phyloP scores from a whole-genome alignment of 1,284 basidiomycete genomes.

The Heterobasidion annosum region DNA sequence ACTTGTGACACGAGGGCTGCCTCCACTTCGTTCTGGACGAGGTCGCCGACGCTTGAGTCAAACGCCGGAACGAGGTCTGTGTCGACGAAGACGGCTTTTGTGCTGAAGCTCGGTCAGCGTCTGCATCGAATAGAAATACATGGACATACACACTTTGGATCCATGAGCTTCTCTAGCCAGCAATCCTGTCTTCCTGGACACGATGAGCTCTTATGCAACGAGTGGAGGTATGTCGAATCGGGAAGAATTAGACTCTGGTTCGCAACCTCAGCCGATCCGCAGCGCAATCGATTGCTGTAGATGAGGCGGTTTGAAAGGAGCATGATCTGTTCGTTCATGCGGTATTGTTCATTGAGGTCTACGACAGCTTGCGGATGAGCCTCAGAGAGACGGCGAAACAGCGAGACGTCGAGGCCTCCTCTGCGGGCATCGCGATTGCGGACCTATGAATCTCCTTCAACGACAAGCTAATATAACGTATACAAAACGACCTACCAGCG shows the following conservation, averaged over 20 bases:
- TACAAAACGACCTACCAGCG: slow-evolving; percentile 49
- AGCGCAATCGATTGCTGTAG: slow-evolving; percentile 72
- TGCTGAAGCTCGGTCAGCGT: slow-evolving; percentile 31
- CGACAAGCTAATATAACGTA: too few species aligned
- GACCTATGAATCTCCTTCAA: slow-evolving; percentile 40
- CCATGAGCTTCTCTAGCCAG: slow-evolving; percentile 67
- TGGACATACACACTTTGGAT: slow-evolving; percentile 13
- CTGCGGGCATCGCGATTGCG: slow-evolving; percentile 72
- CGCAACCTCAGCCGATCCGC: slow-evolving; percentile 71
- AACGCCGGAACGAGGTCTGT: slow-evolving; percentile 73
- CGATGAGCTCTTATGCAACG: slow-evolving; percentile 24
- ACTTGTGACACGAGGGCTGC: slow-evolving; percentile 60
- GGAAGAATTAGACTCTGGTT: slow-evolving; percentile 50
- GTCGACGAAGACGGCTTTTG: slow-evolving; percentile 87
- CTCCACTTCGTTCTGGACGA: slow-evolving; percentile 85
- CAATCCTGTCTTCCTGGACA: slow-evolving; percentile 30
- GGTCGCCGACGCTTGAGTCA: slow-evolving; percentile 78
- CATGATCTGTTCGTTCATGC: slow-evolving; percentile 99
- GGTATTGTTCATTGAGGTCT: slow-evolving; percentile 82
- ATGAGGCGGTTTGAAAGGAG: slow-evolving; percentile 84
- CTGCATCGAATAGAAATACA: too few species aligned
- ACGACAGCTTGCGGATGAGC: slow-evolving; percentile 80
- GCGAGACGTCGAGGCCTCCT: slow-evolving; percentile 82
- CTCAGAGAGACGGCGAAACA: slow-evolving; percentile 85
- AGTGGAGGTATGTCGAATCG: slow-evolving; percentile 28